Conservation (phyloP, 1,284 basidiomycete species). For the Cyathus olla region DNA sequence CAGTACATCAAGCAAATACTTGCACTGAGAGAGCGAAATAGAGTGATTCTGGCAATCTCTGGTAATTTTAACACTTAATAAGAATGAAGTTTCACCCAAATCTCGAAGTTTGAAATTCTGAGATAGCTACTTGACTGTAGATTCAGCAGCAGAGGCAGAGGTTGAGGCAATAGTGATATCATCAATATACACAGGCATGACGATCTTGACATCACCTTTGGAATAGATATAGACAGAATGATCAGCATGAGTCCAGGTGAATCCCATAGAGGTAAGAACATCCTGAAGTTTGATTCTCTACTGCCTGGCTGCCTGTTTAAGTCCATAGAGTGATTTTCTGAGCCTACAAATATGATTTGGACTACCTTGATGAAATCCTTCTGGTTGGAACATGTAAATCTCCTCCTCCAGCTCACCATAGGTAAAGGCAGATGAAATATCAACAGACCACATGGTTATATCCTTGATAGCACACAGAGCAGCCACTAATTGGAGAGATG, state of each 20-base stretch:
- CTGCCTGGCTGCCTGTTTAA: constrained; percentile 37
- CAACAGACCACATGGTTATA: constrained; percentile 11
- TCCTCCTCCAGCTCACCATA: constrained; percentile 33
- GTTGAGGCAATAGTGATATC: constrained; percentile 36
- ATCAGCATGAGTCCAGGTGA: constrained; percentile 25
- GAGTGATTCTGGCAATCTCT: constrained; percentile 28
- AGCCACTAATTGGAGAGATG: constrained; percentile 21
- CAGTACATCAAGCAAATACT: constrained; percentile 47
- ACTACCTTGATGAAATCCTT: constrained; percentile 17
- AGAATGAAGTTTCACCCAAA: constrained; percentile 37
- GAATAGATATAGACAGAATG: constrained; percentile 26
- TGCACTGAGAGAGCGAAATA: constrained; percentile 42
- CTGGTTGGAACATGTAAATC: constrained; percentile 39
- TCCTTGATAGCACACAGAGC: constrained; percentile 24
- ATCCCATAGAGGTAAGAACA: constrained; percentile 26
- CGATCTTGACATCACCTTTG: constrained; percentile 12
- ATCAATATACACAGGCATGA: constrained; percentile 35
- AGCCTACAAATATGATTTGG: constrained; percentile 23
- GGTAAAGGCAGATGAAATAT: constrained; percentile 23
- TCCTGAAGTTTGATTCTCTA: constrained; percentile 36
- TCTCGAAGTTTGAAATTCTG: constrained; percentile 47
- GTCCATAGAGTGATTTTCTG: constrained; percentile 41
- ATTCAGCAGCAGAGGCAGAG: constrained; percentile 11
- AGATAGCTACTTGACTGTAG: constrained; percentile 29
- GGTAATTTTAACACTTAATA: constrained; percentile 49